Evolutionary conservation across 2,329 filamentous ascomycete species (phyloP).

Genomic region (Aspergillus puulaauensis): DNA sequence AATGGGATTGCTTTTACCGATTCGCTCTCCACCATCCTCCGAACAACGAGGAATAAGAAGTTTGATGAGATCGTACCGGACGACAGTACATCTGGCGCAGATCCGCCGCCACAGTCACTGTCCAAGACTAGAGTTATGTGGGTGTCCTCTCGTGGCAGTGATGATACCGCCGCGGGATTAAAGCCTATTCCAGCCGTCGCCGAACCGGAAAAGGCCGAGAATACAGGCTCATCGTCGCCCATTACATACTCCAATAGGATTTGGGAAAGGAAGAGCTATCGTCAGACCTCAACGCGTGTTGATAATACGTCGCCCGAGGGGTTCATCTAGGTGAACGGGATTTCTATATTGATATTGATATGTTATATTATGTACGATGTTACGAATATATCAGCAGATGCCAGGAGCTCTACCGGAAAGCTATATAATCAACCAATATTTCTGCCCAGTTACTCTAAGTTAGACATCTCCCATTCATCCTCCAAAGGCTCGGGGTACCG

Average conservation of each 20-base stretch:
- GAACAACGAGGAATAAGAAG: no score
- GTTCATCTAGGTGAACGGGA: neutral
- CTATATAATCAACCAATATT: neutral
- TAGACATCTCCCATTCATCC: neutral
- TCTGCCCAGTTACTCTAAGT: neutral
- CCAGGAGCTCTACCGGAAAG: neutral
- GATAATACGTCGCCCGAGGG: neutral
- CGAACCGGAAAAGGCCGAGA: neutral
- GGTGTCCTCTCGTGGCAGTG: no score
- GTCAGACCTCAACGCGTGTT: neutral
- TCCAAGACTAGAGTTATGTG: no score
- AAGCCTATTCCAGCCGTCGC: neutral
- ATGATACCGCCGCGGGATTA: neutral
- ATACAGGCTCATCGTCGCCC: neutral
- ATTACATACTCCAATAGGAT: neutral
- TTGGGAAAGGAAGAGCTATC: neutral
- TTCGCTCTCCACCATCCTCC: no score
- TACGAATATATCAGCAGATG: neutral
- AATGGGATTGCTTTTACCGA: no score
- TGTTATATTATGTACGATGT: neutral
- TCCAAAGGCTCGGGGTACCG: constrained; percentile 19
- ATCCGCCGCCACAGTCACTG: no score
- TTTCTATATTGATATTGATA: neutral
- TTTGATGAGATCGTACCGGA: no score
- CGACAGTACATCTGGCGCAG: no score